phyloP scores from a whole-genome alignment of 78 protist species.

The Dictyostelium capitatum region DNA sequence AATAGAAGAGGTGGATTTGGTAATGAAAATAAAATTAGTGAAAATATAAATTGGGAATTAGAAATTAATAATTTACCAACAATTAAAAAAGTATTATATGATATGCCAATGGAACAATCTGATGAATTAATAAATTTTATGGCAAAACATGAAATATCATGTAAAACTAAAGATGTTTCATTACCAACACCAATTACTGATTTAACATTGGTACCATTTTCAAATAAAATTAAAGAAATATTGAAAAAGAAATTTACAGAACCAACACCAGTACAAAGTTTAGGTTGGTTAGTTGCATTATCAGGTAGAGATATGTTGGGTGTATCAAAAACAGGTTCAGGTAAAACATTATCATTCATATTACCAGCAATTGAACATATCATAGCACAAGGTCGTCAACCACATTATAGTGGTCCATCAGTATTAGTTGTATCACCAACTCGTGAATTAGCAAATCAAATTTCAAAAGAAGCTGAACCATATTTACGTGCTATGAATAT shows the following conservation, averaged over 20 bases:
- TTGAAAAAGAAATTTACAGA: constrained; percentile 3
- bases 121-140: neutral
- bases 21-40: too few relatives aligned
- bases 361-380: constrained; percentile 96
- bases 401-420: constrained; percentile 30
- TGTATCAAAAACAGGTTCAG: constrained; percentile 97
- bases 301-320: constrained; percentile 94
- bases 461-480: constrained; percentile 79
- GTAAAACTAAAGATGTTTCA: neutral
- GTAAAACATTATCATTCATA: constrained; percentile 96
- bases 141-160: neutral
- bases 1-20: too few relatives aligned
- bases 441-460: constrained; percentile 96
- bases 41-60: neutral
- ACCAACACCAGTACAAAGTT: constrained; percentile 63
- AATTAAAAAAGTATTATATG: neutral
- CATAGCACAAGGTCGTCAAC: constrained; percentile 86
- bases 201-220: constrained; percentile 8
- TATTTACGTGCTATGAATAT: neutral
- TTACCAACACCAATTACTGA: constrained; percentile 26
- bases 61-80: constrained; percentile 1
- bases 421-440: constrained; percentile 95
- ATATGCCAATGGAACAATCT: neutral
- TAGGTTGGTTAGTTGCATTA: constrained; percentile 86
- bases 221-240: neutral